Conservation (phyloP, 768 basidiomycete genomes). For the Lactarius psammicola region DNA sequence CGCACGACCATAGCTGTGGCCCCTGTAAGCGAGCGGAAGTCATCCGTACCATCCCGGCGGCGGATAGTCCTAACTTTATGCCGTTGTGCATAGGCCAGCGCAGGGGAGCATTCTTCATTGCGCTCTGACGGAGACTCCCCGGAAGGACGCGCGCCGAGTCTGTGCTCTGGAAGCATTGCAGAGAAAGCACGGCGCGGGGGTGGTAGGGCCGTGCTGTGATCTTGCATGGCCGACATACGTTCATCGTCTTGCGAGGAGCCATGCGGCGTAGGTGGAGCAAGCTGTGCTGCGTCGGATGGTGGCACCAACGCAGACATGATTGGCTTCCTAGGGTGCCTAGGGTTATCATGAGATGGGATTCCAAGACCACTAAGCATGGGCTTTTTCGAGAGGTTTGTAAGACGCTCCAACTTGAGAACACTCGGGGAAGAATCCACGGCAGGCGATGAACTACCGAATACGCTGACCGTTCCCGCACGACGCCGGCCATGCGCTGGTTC, state of each 20-base stretch:
- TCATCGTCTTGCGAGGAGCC: constrained; percentile 32
- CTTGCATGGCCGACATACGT: constrained; percentile 19
- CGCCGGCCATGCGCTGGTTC: constrained; percentile 24
- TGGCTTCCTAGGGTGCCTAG: constrained; percentile 64
- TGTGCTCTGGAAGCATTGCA: constrained; percentile 53
- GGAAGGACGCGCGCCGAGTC: constrained; percentile 44
- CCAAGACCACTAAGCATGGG: constrained; percentile 54
- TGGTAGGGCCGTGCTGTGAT: constrained; percentile 35
- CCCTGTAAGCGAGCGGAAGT: constrained; percentile 72
- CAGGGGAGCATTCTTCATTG: constrained; percentile 70
- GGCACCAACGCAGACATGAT: constrained; percentile 62
- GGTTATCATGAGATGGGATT: constrained; percentile 47
- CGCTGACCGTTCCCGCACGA: constrained; percentile 24
- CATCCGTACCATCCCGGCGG: constrained; percentile 78
- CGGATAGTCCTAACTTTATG: constrained; percentile 77
- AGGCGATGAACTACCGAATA: constrained; percentile 45
- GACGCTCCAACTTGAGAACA: constrained; percentile 47
- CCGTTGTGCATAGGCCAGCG: constrained; percentile 75
- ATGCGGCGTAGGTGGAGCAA: constrained; percentile 41
- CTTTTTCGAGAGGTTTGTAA: constrained; percentile 43
- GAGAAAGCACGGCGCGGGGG: constrained; percentile 73
- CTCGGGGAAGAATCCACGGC: constrained; percentile 50
- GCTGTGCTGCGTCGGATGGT: constrained; percentile 40
- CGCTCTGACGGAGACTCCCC: constrained; percentile 47
- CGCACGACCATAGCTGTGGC: constrained; percentile 41